Evolutionary conservation across 192 early-diverging fungal species (phyloP), one percentile per base, ranked within the genome.

Genomic region (Umbelopsis sp.): DNA sequence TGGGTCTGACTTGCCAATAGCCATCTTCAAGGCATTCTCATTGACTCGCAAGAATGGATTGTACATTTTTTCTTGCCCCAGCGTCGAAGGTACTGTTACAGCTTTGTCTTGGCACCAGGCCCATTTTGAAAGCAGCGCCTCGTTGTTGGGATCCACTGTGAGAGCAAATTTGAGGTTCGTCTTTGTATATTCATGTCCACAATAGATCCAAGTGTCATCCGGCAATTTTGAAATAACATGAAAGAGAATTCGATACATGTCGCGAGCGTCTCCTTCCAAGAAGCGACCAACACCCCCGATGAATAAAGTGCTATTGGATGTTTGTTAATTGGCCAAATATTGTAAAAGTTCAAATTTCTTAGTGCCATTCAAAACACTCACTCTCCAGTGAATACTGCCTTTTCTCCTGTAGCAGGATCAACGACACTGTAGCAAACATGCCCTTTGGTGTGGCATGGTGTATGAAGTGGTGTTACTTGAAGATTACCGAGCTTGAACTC

Each of bases 21-120:
- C 84, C 68, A 77, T 77, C 59, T 89, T 87, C 14, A 93, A 59
- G 1, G 83, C 74, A 0, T 88, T 85, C 68, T 88, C 83, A 70
- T 88, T 80, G 34, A 95, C 91, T 24, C 96, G 85, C 85, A 98
- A 86, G 67, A 98, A 98, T 20, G 95, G 95, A 66, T 98, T 98
- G 69, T 88, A 91, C 31, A 83, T 75, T 54, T 88, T 79, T 67
- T 98, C 97, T 45, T 94, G 91, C n/a, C 84, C 93, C 74, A 99
- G 93, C 10, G 93, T 94, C 21, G 92, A 93, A 6, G 97, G 96
- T 34, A 98, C 89, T 4, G 77, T 82, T 9, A 81, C 79, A 4
- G 56, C 52, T 52, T 83, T 81, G 32, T 83, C 69, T 22, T 79
- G 78, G 59, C 81, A 81, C 88, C 90, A 91, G 44, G 80, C 76